Evolutionary conservation across 1,284 basidiomycete genomes (phyloP), one percentile per base, ranked within the genome.

Genomic region (Leccinum colubrinum): DNA sequence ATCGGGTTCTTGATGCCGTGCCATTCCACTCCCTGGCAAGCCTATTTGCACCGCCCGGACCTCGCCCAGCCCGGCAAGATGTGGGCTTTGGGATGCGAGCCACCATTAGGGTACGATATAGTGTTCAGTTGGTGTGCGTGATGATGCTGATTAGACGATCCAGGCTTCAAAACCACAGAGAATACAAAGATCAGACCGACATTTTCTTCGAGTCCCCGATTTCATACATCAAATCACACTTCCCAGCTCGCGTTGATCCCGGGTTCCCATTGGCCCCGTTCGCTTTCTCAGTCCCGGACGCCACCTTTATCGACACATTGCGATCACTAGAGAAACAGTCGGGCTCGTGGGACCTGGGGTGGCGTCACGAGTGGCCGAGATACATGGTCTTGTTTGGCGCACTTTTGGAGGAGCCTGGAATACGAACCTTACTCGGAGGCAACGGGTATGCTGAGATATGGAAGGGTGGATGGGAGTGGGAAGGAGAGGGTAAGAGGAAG

Each of bases 21-120:
- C 68, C 97, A 99, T 77, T 97, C 95, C n/a, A 95, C 92, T 0
- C 97, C 97, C 3, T 97, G 95, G 82, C 91, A 95, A 70, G 89
- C 94, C 4, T 91, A 95, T 75, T 76, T 99, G 20, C 97, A 99
- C 72, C 79, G 85, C 35, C 76, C 80, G 12, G 80, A 87, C 46
- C 79, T 90, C 9, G 80, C 82, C 11, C 68, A 78, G 30, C 75
- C 72, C 1, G 84, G 83, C 22, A 74, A 76, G 59, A 74, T 90
- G 65, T 98, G 95, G 94, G 86, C 91, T 52, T 72, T 98, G 30
- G 91, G 92, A 3, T 98, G 96, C 70, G 95, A 97, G 70, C 96
- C 96, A 2, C 95, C 95, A 0, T 74, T 95, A 1, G 76, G 81
- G 92, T 94, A 75, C 69, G 84, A 75, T 46, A 2, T 55, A 64